Base-by-base conservation (phyloP, 441 rosid species). In the Eruca vesicaria region DNA sequence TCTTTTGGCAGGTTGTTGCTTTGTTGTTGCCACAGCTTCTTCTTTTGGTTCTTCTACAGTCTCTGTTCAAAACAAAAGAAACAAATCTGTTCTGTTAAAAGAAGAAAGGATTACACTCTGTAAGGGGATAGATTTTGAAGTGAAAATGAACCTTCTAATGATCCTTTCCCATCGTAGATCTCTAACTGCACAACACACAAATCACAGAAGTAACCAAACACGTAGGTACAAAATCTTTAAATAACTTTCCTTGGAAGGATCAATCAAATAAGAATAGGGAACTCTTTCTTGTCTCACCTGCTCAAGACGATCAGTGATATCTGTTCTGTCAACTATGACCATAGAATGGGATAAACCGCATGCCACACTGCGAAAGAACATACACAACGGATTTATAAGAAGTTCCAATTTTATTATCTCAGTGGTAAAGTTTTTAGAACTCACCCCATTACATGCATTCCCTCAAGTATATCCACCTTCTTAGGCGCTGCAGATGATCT, bases 401-500 rank as follows among this genome's bases (percentile, higher is more conserved):
- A 12, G 1, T 43, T 56, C 53, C 31, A 15, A 14, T 28, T 45
- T 20, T 12, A 62, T 32, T 29, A 29, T 21, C 21, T 66, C 6
- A n/a, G 59, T 20, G 31, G 45, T 16, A 18, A 35, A 26, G 8
- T 38, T 63, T 60, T 0, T 43, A 64, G 35, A 65, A 78, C 85
- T 81, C 73, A 96, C 99, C 94, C 87, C 77, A 93, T 83, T 19
- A 93, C 90, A 76, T 89, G 98, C 97, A 91, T 86, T 73, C 97
- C 93, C 80, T 96, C 97, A 26, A 96, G 92, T 75, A 83, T 75
- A 32, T 95, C 98, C 6, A 95, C 98, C 86, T 95, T 95, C 71
- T 92, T 92, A 50, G 99, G 97, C 11, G 88, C 80, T 4, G 99
- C 90, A 21, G 99, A 95, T 80, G 98, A 95, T 83, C 99, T 92